These are phyloP conservation scores for Populus tomentosa DNA, from an alignment of 441 rosid genomes.

Conservation along the genomic window DNA sequence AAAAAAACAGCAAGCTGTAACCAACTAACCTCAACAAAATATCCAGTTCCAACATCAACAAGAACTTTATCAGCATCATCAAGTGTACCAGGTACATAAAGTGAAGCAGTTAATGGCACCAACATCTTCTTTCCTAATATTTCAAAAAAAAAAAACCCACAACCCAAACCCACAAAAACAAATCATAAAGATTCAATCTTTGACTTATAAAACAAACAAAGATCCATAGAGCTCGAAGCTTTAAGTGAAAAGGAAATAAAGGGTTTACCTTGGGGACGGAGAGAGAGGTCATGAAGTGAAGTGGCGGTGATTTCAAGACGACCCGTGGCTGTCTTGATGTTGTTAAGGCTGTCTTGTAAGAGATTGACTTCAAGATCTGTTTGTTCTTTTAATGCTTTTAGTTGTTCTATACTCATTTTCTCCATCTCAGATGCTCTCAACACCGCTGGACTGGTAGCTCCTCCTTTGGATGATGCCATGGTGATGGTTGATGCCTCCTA, in stretches of 20 bases:
- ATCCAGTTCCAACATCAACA: slow-evolving; percentile 94
- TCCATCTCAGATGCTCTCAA: slow-evolving; percentile 54
- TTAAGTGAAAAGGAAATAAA: not conserved
- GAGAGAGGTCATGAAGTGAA: slow-evolving; percentile 82
- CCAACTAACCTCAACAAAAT: slow-evolving; percentile 72
- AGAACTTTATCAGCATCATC: slow-evolving; percentile 76
- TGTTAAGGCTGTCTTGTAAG: slow-evolving; percentile 88
- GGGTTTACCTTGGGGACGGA: slow-evolving; percentile 56
- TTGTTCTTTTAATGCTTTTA: slow-evolving; percentile 81
- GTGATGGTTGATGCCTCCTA: not conserved
- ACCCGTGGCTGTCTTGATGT: slow-evolving; percentile 81
- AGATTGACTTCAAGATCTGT: slow-evolving; percentile 83
- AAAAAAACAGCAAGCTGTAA: not conserved
- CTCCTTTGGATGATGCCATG: slow-evolving; percentile 50
- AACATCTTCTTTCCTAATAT: slow-evolving; percentile 64
- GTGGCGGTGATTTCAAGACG: slow-evolving; percentile 77
- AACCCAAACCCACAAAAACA: not conserved
- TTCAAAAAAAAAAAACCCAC: not conserved
- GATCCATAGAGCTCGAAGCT: not conserved
- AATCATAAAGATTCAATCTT: not conserved
- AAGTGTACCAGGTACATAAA: slow-evolving; percentile 82
- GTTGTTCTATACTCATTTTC: slow-evolving; percentile 81
- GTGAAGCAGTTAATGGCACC: slow-evolving; percentile 89
- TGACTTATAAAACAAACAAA: not conserved
- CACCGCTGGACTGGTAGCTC: slow-evolving; percentile 13